A percentile compares a stretch with the other conserved stretches of the same genome.
phyloP scores from a whole-genome alignment of 208 protist species.

The Crithidia expoeki region DNA sequence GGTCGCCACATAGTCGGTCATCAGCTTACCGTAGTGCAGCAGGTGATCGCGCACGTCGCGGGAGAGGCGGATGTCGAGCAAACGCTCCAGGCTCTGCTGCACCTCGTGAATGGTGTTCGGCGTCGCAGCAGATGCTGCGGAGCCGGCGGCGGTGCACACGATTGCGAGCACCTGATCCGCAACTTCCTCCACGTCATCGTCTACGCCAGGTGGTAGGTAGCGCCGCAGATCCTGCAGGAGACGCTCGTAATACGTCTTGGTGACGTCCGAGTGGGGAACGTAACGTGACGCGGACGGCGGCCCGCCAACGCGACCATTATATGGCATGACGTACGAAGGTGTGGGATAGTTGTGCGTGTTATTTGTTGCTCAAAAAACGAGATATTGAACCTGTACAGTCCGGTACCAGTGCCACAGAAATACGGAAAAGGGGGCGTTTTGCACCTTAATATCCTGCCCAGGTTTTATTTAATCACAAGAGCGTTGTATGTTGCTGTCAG shows the following conservation, averaged over 20 bases:
- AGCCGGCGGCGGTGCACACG: constrained; percentile 44
- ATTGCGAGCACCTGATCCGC: constrained; percentile 78
- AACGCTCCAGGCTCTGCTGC: constrained; percentile 59
- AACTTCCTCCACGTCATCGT: constrained; percentile 80
- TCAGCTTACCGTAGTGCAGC: constrained; percentile 71
- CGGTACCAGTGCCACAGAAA: too few relatives aligned
- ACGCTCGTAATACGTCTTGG: constrained; percentile 77
- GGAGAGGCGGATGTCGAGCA: constrained; percentile 73
- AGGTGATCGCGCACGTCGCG: constrained; percentile 68
- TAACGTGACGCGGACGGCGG: constrained; percentile 47
- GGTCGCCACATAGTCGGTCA: constrained; percentile 83
- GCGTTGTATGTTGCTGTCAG: too few relatives aligned
- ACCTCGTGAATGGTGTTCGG: constrained; percentile 42
- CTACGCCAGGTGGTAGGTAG: constrained; percentile 75
- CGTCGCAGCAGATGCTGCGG: constrained; percentile 17
- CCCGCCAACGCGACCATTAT: constrained; percentile 10
- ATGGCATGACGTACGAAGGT: constrained; percentile 21
- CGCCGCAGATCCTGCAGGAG: constrained; percentile 80
- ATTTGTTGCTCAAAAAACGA: background rate
- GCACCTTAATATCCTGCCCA: too few relatives aligned
- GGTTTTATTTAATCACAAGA: too few relatives aligned
- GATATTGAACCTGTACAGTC: too few relatives aligned
- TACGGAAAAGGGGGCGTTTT: too few relatives aligned
- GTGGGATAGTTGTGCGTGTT: background rate
- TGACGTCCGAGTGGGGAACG: constrained; percentile 75